Evolutionary conservation across 345 rosid genomes (phyloP).

Genomic region (Salix viminalis): DNA sequence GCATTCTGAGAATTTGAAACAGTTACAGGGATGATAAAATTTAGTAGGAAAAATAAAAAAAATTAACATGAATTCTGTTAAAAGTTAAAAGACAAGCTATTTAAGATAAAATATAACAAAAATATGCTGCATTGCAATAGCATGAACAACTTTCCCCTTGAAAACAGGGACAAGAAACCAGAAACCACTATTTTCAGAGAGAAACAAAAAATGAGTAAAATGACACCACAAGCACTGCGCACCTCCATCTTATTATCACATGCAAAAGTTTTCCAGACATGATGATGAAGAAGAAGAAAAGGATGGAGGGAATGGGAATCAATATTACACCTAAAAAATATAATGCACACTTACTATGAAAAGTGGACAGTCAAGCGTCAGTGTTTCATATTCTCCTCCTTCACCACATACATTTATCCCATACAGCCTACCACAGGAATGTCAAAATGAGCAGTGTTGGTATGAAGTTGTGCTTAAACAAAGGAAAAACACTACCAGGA

Average conservation of each 20-base stretch:
- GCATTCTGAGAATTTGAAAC: slow-evolving; percentile 53
- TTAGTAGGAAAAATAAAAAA: background rate
- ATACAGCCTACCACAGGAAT: slow-evolving; percentile 50
- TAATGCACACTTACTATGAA: slow-evolving; percentile 52
- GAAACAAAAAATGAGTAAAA: background rate
- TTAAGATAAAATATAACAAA: background rate
- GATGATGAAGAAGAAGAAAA: background rate
- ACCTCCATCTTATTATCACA: background rate
- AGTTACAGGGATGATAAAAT: slow-evolving; percentile 4
- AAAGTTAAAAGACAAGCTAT: background rate
- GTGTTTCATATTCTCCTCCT: slow-evolving; percentile 95
- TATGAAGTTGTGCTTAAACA: background rate
- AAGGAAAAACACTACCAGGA: background rate
- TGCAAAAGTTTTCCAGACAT: background rate
- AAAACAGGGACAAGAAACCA: background rate
- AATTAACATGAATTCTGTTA: background rate
- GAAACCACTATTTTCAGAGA: background rate
- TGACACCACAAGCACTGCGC: background rate
- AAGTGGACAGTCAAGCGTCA: slow-evolving; percentile 95
- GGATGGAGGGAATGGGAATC: background rate
- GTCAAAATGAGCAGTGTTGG: slow-evolving; percentile 6
- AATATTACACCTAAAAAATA: slow-evolving; percentile 2
- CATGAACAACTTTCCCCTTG: background rate
- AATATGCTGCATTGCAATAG: background rate
- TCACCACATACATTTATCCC: slow-evolving; percentile 96